phyloP scores from a whole-genome alignment of 129 eudicot genomes.

The Glebionis coronaria region DNA sequence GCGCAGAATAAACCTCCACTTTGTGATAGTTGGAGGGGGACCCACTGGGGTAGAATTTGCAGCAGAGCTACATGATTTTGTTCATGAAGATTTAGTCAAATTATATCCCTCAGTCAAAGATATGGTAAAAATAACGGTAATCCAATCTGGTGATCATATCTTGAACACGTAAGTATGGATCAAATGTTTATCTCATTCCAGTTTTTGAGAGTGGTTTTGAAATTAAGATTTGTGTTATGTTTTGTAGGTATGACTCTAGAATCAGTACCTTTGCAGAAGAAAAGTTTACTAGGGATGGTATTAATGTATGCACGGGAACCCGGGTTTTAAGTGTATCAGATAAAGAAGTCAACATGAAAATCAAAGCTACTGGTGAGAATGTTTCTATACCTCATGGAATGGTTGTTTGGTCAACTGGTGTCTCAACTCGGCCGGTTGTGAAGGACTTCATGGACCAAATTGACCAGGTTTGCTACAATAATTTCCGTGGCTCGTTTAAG shows the following conservation, averaged over 20 bases:
- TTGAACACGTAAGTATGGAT: constrained; percentile 63
- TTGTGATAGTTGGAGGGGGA: constrained; percentile 94
- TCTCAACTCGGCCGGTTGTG: constrained; percentile 78
- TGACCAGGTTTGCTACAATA: constrained; percentile 59
- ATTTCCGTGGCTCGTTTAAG: constrained; percentile 14
- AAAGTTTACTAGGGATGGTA: constrained; percentile 87
- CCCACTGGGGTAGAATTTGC: constrained; percentile 96
- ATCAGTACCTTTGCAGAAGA: constrained; percentile 80
- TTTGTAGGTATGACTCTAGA: constrained; percentile 78
- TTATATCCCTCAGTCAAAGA: constrained; percentile 71
- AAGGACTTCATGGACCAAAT: constrained; percentile 77
- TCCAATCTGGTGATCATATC: constrained; percentile 93
- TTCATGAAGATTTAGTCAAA: constrained; percentile 70
- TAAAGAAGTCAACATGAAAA: constrained; percentile 45
- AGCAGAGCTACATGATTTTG: constrained; percentile 81
- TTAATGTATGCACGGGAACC: constrained; percentile 68
- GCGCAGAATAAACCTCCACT: constrained; percentile 67
- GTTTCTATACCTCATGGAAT: constrained; percentile 64
- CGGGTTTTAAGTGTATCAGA: constrained; percentile 70
- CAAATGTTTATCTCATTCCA: constrained; percentile 10
- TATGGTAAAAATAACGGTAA: constrained; percentile 57
- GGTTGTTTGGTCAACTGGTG: constrained; percentile 97
- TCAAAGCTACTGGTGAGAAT: constrained; percentile 52
- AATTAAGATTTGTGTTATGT: not conserved
- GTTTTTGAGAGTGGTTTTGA: not conserved